phyloP scores from a whole-genome alignment of 306 rosid species.

The Cyclanthera cordifolia region DNA sequence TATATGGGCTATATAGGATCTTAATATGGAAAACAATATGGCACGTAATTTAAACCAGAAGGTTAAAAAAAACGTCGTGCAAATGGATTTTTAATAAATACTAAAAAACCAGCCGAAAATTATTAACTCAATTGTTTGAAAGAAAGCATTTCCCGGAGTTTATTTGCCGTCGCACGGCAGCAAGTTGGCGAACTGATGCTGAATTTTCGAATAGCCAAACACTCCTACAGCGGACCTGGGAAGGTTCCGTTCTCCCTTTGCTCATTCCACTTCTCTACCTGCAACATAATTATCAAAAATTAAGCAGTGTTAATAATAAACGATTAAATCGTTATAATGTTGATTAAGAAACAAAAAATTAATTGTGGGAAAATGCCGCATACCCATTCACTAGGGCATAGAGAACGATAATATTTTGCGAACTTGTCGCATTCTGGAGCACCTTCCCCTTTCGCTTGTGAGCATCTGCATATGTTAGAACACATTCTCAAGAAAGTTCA shows the following conservation, averaged over 20 bases:
- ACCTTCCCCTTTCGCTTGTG: conserved; percentile 80
- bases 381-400: conserved; percentile 99
- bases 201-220: conserved; percentile 5
- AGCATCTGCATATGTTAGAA: conserved; percentile 37
- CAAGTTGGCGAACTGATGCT: neutral
- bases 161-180: neutral
- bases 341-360: too few species aligned
- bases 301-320: too few species aligned
- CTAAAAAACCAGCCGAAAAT: conserved; percentile 40
- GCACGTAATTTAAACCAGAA: neutral
- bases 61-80: conserved; percentile 16
- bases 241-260: conserved; percentile 94
- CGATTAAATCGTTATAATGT: too few species aligned
- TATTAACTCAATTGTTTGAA: conserved; percentile 42
- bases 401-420: conserved; percentile 74
- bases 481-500: neutral
- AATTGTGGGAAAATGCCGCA: conserved; percentile 15
- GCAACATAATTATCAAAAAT: conserved; percentile 5
- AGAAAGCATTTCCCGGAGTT: conserved; percentile 32
- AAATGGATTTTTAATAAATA: conserved; percentile 19
- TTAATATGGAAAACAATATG: neutral
- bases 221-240: conserved; percentile 82
- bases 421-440: conserved; percentile 86
- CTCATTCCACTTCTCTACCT: conserved; percentile 94
- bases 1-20: too few species aligned